phyloP scores from a whole-genome alignment of 257 asterid species.

The Solanum stenotomum region DNA sequence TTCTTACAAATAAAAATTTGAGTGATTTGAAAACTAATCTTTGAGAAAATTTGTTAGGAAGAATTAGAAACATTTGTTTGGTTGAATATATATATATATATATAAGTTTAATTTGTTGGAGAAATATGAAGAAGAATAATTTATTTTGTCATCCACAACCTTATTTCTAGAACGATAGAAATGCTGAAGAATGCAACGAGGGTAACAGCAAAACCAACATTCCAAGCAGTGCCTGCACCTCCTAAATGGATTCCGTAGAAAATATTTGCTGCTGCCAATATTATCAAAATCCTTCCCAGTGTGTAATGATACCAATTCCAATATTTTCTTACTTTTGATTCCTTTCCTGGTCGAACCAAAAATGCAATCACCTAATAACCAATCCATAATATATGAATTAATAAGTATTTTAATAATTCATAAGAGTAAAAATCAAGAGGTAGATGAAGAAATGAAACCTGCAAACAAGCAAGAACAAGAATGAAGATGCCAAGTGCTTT shows the following conservation, averaged over 20 bases:
- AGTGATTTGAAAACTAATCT: not conserved
- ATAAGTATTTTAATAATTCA: not conserved
- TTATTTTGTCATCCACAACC: constrained; percentile 27
- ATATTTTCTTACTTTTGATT: constrained; percentile 54
- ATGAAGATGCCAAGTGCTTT: constrained; percentile 61
- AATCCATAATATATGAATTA: not conserved
- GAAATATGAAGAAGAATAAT: not conserved
- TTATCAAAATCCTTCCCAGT: constrained; percentile 48
- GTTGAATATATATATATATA: not conserved
- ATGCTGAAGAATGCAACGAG: constrained; percentile 33
- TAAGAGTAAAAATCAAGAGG: not conserved
- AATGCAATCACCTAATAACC: constrained; percentile 59
- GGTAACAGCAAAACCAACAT: constrained; percentile 55
- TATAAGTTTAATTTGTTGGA: not conserved
- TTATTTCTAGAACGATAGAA: constrained; percentile 45
- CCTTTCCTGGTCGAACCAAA: constrained; percentile 62
- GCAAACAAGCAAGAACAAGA: constrained; percentile 65
- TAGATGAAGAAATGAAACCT: constrained; percentile 46
- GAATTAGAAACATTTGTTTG: not conserved
- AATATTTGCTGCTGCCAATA: constrained; percentile 57
- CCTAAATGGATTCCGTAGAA: constrained; percentile 74
- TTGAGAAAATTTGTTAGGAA: not conserved
- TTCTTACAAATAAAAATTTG: not conserved
- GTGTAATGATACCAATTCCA: constrained; percentile 89
- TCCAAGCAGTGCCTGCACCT: constrained; percentile 57